Evolutionary conservation across 1,284 basidiomycete species (phyloP).

Genomic region (Rhodotorula sp.): DNA sequence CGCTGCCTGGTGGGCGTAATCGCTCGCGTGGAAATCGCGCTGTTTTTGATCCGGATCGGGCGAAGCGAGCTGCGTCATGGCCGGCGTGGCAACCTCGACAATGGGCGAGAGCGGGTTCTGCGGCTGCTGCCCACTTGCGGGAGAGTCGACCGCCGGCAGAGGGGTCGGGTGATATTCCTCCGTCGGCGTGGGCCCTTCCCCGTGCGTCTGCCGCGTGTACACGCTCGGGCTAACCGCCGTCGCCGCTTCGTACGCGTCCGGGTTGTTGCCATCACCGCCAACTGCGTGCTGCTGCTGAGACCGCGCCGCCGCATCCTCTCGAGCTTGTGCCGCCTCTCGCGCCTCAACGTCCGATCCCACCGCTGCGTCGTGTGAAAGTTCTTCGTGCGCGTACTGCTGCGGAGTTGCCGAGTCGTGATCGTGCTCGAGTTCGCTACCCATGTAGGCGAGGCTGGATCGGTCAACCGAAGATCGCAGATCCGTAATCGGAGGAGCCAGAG

Average conservation of each 20-base stretch:
- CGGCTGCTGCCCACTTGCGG: not conserved
- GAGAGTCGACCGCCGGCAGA: too few relatives aligned
- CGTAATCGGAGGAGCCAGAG: not conserved
- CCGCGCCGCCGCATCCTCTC: constrained; percentile 4
- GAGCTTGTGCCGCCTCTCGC: constrained; percentile 16
- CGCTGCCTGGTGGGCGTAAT: not conserved
- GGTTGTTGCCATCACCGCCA: not conserved
- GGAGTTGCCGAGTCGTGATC: not conserved
- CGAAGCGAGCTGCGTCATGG: constrained; percentile 10
- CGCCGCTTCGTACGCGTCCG: not conserved
- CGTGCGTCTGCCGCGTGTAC: not conserved
- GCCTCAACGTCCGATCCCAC: not conserved
- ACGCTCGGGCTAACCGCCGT: not conserved
- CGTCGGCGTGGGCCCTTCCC: not conserved
- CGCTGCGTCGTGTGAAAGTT: too few relatives aligned
- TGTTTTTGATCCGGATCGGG: not conserved
- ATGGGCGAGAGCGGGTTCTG: constrained; percentile 11
- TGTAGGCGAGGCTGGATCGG: constrained; percentile 26
- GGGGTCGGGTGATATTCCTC: not conserved
- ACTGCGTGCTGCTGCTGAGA: not conserved
- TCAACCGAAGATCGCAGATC: constrained; percentile 9
- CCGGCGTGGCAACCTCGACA: constrained; percentile 10
- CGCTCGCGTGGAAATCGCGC: not conserved
- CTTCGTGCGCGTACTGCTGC: not conserved
- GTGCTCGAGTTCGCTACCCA: constrained; percentile 12